Base-by-base conservation (phyloP, 345 rosid genomes). In the Dipteronia sinensis region DNA sequence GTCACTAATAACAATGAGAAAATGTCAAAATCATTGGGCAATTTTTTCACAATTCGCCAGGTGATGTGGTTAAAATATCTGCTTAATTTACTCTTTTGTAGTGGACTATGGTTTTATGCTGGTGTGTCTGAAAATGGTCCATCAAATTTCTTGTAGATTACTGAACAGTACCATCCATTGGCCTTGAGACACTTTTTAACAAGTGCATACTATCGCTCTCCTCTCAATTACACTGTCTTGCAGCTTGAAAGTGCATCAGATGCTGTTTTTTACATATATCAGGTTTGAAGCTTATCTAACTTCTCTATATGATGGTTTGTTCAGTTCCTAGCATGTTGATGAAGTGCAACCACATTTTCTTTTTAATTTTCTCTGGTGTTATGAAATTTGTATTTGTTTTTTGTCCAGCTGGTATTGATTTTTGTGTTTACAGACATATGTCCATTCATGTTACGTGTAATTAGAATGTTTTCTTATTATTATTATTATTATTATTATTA, bases 111-210 rank as follows among this genome's bases (percentile, higher is more conserved):
- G 27, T 69, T 11, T 5, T 19, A 2, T 69, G 61, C 59, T 10
- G 20, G 31, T 67, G 27, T 74, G 56, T 61, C 53, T 73, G 47
- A 79, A 12, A 20, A 40, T 82, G 63, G 55, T 17, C 10, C 7
- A 17, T 80, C 29, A 46, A 6, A 17, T 76, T 77, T 65, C 62
- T 17, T 86, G 78, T 75, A 96, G 98, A 86, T 96, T 62, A 90
- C 89, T 17, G 88, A 76, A 46, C 81, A 74, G 19, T 95, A 91
- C 81, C 92, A 96, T 88, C 97, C 97, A 49, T 69, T 94, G 83
- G 91, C 98, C 72, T 79, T 94, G 85, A 84, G 98, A 44, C 89
- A 90, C 83, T 96, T 96, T 82, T 82, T 94, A 90, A 91, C 91
- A 63, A 94, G 89, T 77, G 96, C 94, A 47, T 91, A 91, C 74